Conservation (phyloP, 202 grass and related monocot species). For the Hordeum pubiflorum region DNA sequence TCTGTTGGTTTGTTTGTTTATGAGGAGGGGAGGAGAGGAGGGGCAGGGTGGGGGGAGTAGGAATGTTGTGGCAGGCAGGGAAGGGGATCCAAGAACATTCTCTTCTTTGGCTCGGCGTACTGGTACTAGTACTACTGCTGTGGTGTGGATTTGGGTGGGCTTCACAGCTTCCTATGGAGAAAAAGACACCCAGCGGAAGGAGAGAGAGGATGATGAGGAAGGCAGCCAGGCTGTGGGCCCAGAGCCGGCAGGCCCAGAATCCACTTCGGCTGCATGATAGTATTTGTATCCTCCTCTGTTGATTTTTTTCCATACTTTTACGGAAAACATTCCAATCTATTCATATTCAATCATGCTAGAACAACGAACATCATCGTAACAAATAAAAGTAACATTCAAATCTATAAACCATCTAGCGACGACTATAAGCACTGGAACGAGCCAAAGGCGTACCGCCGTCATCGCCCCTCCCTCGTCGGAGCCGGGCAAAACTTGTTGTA, state of each 20-base stretch:
- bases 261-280: neutral
- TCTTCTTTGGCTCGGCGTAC: neutral
- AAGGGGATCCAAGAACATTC: constrained; percentile 47
- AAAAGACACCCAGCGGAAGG: neutral
- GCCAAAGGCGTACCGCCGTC: rapidly evolving
- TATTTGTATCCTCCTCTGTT: neutral
- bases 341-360: too few relatives aligned
- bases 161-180: constrained; percentile 20
- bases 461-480: too few relatives aligned
- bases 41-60: neutral
- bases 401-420: too few relatives aligned
- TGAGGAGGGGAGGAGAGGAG: neutral
- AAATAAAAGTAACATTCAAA: too few relatives aligned
- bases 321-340: too few relatives aligned
- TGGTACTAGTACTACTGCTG: neutral
- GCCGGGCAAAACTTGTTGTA: too few relatives aligned
- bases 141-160: too few relatives aligned
- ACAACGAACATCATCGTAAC: too few relatives aligned
- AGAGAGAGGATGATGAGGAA: neutral
- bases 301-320: too few relatives aligned
- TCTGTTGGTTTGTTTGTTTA: constrained; percentile 8
- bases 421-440: too few relatives aligned
- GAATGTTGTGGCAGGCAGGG: constrained; percentile 26
- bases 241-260: neutral
- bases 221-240: neutral